Base-by-base conservation (phyloP, 805 yeast genomes). In the Suhomyces xylopsoci region DNA sequence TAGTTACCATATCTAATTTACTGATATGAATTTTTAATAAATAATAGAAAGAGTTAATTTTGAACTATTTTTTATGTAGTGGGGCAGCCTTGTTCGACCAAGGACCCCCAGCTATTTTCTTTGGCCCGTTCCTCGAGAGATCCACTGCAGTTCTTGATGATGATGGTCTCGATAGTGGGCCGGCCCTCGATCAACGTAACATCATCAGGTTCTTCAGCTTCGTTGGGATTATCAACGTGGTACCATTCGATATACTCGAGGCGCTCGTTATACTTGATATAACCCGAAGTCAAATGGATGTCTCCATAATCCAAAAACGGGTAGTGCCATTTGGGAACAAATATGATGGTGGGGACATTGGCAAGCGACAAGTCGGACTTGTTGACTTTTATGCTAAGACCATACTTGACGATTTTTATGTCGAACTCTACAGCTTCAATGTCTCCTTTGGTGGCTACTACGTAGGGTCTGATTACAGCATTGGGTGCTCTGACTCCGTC, bases 401-500 rank as follows among this genome's bases (percentile, higher is more conserved):
- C 62, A 63, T 82, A 90, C 26, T 63, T 68, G 19, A 73, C 71
- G 4, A 69, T 64, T 43, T 69, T 68, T 48, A 88, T 58, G 54
- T 88, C 84, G 65, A 91, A 91, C 48, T 78, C 83, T 14, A 85
- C 80, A 17, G 70, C 66, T 5, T 63, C 63, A 12, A 87, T 77
- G 1, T 61, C 60, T 2, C 98, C 98, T 32, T 76, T 76, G 0
- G 86, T 76, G 3, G 85, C 80, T 1, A 84, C 65, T 1, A 91
- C 85, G 57, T 78, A 87, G 2, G 98, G 97, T 46, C 99, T 77
- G 25, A 89, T 70, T 0, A 88, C 81, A 0, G 97, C 90, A 48
- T 80, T 81, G 1, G 81, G 77, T 0, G 94, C 96, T 40, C 97
- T 74, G 1, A 87, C 79, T 1, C 97, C 97, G 49, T 78, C 79